Base-by-base conservation (phyloP, 331 rosid species). In the Acacia concinna region DNA sequence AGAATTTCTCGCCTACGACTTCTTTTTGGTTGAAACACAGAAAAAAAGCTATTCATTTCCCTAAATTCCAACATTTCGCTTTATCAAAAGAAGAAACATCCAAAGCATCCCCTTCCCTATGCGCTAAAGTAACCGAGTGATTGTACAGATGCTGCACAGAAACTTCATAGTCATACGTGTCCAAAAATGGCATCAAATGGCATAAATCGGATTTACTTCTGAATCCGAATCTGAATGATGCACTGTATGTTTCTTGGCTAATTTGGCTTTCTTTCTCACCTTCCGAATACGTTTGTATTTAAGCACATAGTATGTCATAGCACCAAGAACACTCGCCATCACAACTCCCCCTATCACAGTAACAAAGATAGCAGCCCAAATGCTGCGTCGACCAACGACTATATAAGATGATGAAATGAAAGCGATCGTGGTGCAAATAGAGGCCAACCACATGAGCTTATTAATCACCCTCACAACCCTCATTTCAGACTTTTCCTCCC, bases 371-470 rank as follows among this genome's bases (percentile, higher is more conserved):
- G 97, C 97, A 73, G 97, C 97, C 98, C 98, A 92, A 38, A 3
- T 1, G 73, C 88, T 86, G 57, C 62, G 88, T 17, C 97, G 83
- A 64, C 97, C 98, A 57, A 88, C 86, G 4, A 92, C 92, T 67
- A 94, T 94, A 76, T 90, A 92, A 67, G 98, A 81, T 21, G 97
- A 87, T 11, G 98, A 78, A 28, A 87, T 71, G 79, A 89, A 94
- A 1, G 97, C 89, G 70, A 94, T 77, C 1, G 97, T 77, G 46
- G 97, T 92, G 78, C 89, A 81, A 4, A 88, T 88, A 43, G 97
- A 88, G 79, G 98, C 98, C 71, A 94, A 74, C 97, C 98, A 94
- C 97, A 94, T 91, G 87, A 91, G 64, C 91, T 92, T 94, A 56
- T 94, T 92, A 80, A 92, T 92, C 83, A 94, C 93, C 68, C 86